Conservation (phyloP, 768 basidiomycete species). For the Pluteus cervinus region DNA sequence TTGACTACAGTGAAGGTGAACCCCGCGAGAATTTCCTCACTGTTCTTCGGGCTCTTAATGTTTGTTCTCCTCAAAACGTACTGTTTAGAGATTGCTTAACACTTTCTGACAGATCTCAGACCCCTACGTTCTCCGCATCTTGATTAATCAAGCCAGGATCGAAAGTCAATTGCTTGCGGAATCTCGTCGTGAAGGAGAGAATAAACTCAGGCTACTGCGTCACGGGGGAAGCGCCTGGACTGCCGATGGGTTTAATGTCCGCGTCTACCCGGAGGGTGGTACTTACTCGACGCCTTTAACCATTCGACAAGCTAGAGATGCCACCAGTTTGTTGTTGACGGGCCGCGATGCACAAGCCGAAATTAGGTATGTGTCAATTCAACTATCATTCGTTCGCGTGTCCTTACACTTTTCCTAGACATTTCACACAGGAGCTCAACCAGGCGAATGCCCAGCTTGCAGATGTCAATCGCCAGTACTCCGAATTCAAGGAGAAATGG, state of each 20-base stretch:
- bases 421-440: constrained; percentile 34
- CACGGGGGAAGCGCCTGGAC: constrained; percentile 60
- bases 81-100: constrained; percentile 7
- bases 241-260: constrained; percentile 55
- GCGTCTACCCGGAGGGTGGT: constrained; percentile 71
- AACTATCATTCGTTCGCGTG: not conserved
- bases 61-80: constrained; percentile 32
- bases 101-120: constrained; percentile 56
- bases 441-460: constrained; percentile 32
- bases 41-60: constrained; percentile 77
- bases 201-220: constrained; percentile 33
- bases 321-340: constrained; percentile 44
- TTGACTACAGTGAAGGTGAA: constrained; percentile 76
- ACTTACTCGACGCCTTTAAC: constrained; percentile 40
- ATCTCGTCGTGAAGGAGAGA: constrained; percentile 60
- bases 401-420: constrained; percentile 25
- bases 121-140: constrained; percentile 66
- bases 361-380: constrained; percentile 32
- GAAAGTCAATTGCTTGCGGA: constrained; percentile 66
- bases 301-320: constrained; percentile 22
- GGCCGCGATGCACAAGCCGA: constrained; percentile 43
- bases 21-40: constrained; percentile 59
- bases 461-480: constrained; percentile 17
- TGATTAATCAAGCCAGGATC: constrained; percentile 71
- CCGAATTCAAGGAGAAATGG: constrained; percentile 11